A percentile compares a stretch with the other conserved stretches of the same genome.
phyloP scores from a whole-genome alignment of 2,329 filamentous ascomycete species.

The Neurospora sp. region DNA sequence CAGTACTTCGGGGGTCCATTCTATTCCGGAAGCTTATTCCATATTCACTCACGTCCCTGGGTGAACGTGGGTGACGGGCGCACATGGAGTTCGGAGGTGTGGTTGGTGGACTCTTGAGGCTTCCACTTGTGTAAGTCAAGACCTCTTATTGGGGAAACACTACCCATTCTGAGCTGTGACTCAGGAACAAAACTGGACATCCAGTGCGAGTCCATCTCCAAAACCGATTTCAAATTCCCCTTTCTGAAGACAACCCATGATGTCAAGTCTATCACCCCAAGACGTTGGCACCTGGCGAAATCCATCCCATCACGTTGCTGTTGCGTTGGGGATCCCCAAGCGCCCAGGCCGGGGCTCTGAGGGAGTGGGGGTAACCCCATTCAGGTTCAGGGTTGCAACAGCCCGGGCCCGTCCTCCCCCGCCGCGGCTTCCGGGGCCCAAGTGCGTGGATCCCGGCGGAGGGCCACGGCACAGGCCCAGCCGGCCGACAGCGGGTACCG shows the following conservation, averaged over 20 bases:
- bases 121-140: neutral
- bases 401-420: neutral
- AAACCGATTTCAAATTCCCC: neutral
- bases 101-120: neutral
- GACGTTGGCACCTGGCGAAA: neutral
- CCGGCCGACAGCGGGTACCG: neutral
- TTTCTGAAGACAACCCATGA: neutral
- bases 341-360: neutral
- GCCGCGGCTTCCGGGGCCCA: neutral
- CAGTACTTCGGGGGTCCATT: neutral
- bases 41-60: neutral
- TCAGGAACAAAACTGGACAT: neutral
- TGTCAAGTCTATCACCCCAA: neutral
- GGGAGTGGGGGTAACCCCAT: neutral
- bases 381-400: neutral
- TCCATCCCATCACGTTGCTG: neutral
- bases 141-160: neutral
- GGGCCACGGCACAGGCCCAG: neutral
- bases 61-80: neutral
- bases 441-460: neutral
- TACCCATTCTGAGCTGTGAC: neutral
- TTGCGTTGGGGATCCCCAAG: neutral
- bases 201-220: neutral
- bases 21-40: neutral
- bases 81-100: neutral